phyloP scores from a whole-genome alignment of 306 rosid genomes.

The Adenanthera pavonina region DNA sequence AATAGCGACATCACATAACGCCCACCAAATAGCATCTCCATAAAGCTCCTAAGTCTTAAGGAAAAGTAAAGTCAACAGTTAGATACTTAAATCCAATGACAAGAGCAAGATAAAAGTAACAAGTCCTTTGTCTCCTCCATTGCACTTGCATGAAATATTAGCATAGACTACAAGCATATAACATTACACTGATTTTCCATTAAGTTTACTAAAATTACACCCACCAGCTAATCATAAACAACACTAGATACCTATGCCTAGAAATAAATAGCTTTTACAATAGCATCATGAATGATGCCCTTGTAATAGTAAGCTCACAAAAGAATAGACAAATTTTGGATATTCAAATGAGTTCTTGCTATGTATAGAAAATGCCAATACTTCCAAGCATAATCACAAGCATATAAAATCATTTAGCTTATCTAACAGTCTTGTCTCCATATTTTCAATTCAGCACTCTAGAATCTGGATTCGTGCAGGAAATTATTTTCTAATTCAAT shows the following conservation, averaged over 20 bases:
- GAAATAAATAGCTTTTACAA: slow-evolving; percentile 25
- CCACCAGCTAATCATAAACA: slow-evolving; percentile 23
- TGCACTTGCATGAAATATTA: slow-evolving; percentile 17
- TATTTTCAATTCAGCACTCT: too few species aligned
- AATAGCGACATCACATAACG: slow-evolving; percentile 97
- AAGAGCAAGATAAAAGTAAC: slow-evolving; percentile 29
- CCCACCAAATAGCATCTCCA: slow-evolving; percentile 99
- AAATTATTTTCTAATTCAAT: too few species aligned
- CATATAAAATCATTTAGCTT: too few species aligned
- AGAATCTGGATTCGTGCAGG: too few species aligned
- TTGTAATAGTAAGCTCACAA: slow-evolving; percentile 30
- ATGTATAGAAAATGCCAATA: too few species aligned
- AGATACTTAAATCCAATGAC: slow-evolving; percentile 27
- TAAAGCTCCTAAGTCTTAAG: slow-evolving; percentile 96
- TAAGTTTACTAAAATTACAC: not conserved
- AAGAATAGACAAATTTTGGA: slow-evolving; percentile 26
- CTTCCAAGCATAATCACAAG: too few species aligned
- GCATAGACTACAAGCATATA: slow-evolving; percentile 20
- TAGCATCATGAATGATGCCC: slow-evolving; percentile 30
- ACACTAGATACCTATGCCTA: slow-evolving; percentile 26
- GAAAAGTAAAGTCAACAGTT: slow-evolving; percentile 35
- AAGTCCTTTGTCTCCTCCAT: slow-evolving; percentile 18
- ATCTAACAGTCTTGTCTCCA: too few species aligned
- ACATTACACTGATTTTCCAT: not conserved
- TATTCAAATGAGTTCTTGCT: slow-evolving; percentile 21